A percentile compares a stretch with the other conserved stretches of the same genome.
phyloP scores from a whole-genome alignment of 2,329 filamentous ascomycete species.

The Tothia fuscella region DNA sequence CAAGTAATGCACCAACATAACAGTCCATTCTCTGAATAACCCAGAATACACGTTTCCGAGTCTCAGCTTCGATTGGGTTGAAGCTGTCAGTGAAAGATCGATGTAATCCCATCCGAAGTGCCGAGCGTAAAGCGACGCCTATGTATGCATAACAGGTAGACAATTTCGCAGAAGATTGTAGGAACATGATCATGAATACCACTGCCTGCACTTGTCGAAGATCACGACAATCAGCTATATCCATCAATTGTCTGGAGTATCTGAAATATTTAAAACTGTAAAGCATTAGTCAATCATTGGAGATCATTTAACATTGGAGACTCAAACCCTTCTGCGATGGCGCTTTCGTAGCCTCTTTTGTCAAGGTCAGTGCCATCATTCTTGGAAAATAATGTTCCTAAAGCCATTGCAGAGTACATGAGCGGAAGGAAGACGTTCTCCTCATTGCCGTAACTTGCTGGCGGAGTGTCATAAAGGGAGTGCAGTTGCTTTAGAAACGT shows the following conservation, averaged over 20 bases:
- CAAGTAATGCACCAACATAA: slow-evolving; percentile 40
- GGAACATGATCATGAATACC: slow-evolving; percentile 41
- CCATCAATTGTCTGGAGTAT: slow-evolving; percentile 35
- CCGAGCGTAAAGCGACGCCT: slow-evolving; percentile 38
- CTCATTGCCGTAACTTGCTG: slow-evolving; percentile 32
- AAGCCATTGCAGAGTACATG: slow-evolving; percentile 35
- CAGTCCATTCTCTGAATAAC: slow-evolving; percentile 39
- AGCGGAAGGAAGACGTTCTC: slow-evolving; percentile 37
- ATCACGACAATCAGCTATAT: slow-evolving; percentile 41
- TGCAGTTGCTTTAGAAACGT: slow-evolving; percentile 70
- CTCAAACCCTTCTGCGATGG: slow-evolving; percentile 34
- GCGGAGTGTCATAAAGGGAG: slow-evolving; percentile 58
- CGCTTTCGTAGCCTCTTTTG: slow-evolving; percentile 31
- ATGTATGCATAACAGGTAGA: slow-evolving; percentile 42
- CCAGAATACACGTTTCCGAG: slow-evolving; percentile 40
- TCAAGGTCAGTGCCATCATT: slow-evolving; percentile 25
- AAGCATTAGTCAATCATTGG: neutral
- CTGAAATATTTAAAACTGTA: slow-evolving; percentile 37
- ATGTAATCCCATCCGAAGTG: slow-evolving; percentile 39
- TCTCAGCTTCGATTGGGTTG: slow-evolving; percentile 36
- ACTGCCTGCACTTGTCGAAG: slow-evolving; percentile 38
- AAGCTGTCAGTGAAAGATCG: slow-evolving; percentile 35
- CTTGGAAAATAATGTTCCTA: slow-evolving; percentile 36
- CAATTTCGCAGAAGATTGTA: slow-evolving; percentile 40
- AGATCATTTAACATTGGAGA: neutral